phyloP scores from a whole-genome alignment of 176 grass and related monocot species.

The Cenchrus purpureus region DNA sequence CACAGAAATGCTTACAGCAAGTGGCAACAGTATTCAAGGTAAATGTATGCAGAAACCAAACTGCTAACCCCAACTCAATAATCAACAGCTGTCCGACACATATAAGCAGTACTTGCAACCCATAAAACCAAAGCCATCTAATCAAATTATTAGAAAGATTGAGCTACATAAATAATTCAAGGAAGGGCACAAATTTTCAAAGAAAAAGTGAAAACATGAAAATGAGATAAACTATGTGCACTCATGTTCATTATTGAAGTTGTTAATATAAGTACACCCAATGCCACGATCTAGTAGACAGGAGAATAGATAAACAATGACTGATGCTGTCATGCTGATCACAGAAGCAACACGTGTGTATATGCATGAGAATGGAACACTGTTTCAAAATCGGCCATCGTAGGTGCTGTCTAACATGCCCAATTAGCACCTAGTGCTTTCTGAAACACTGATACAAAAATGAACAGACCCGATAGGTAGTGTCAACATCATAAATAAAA shows the following conservation, averaged over 20 bases:
- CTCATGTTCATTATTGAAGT: background rate
- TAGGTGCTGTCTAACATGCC: too few species aligned
- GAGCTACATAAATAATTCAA: background rate
- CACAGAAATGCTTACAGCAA: background rate
- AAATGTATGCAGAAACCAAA: background rate
- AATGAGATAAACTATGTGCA: background rate
- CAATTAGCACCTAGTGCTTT: background rate
- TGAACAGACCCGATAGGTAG: background rate
- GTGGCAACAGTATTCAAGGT: background rate
- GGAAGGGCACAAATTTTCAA: background rate
- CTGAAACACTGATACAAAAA: slow-evolving; percentile 12
- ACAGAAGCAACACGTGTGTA: background rate
- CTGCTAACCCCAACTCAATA: background rate
- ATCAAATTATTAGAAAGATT: background rate
- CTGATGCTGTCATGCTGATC: background rate
- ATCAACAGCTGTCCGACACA: background rate
- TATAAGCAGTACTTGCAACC: background rate
- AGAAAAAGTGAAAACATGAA: background rate
- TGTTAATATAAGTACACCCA: background rate
- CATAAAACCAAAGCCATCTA: background rate
- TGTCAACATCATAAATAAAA: background rate
- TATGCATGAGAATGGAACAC: background rate
- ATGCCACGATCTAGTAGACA: background rate
- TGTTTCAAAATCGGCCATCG: background rate
- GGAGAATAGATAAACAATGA: background rate